Percentiles rank a stretch among this genome's conserved stretches.
Evolutionary conservation across 179 eudicot species (phyloP).

Genomic region (Sideroxylon spinosum): DNA sequence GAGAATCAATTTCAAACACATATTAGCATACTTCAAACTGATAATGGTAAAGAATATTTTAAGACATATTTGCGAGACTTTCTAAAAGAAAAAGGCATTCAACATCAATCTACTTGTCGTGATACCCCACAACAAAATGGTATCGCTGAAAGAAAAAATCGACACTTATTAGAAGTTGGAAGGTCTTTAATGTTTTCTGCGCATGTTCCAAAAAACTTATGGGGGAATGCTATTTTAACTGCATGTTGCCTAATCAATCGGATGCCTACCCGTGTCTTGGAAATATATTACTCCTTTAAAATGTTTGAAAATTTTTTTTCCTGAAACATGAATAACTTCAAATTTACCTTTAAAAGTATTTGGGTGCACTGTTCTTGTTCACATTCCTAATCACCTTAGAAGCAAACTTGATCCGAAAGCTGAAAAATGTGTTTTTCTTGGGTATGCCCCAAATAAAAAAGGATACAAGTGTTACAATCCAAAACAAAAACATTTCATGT

Average conservation of each 20-base stretch:
- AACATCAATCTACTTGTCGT: slow-evolving; percentile 7
- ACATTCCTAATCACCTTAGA: not conserved
- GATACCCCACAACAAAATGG: slow-evolving; percentile 11
- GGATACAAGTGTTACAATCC: too few relatives aligned
- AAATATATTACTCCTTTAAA: not conserved
- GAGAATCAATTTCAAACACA: not conserved
- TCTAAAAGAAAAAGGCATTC: slow-evolving; percentile 1
- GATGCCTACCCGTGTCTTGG: not conserved
- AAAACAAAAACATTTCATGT: too few relatives aligned
- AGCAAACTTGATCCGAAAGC: too few relatives aligned
- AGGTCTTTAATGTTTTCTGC: not conserved
- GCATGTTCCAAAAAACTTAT: not conserved
- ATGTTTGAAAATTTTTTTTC: not conserved
- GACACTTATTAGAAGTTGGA: not conserved
- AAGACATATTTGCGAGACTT: not conserved
- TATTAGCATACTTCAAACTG: not conserved
- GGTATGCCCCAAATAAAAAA: not conserved
- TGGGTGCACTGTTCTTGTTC: slow-evolving; percentile 1
- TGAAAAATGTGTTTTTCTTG: not conserved
- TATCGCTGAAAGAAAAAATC: slow-evolving; percentile 5
- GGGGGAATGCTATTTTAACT: not conserved
- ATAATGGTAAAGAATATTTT: slow-evolving; percentile 11
- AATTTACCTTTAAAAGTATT: not conserved
- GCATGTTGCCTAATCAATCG: not conserved
- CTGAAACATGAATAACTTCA: not conserved